A percentile compares a stretch with the other conserved stretches of the same genome.
These are phyloP conservation scores for Tetrapisispora arboricola DNA, from an alignment of 805 yeast species.

Conservation along the genomic window DNA sequence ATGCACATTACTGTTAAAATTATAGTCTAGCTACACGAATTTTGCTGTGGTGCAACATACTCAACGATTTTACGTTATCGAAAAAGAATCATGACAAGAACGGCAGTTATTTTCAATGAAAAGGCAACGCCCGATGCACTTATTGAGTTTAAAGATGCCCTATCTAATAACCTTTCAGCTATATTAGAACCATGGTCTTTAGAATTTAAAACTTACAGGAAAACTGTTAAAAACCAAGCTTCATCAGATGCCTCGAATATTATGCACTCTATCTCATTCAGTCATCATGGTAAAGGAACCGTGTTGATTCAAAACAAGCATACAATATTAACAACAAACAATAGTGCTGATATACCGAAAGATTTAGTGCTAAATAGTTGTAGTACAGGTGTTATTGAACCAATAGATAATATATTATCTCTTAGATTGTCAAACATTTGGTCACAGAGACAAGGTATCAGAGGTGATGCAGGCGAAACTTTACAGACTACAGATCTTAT, in stretches of 20 bases:
- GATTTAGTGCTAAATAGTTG: slow-evolving; percentile 15
- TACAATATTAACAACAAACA: slow-evolving; percentile 17
- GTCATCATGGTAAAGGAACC: slow-evolving; percentile 17
- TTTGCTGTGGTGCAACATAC: too few species aligned
- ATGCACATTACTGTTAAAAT: too few species aligned
- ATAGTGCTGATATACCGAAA: slow-evolving; percentile 10
- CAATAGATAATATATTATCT: slow-evolving; percentile 18
- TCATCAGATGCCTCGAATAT: slow-evolving; percentile 14
- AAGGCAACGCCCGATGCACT: slow-evolving; percentile 26
- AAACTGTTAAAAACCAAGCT: slow-evolving; percentile 15
- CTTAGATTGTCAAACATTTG: slow-evolving; percentile 25
- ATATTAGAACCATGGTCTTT: slow-evolving; percentile 24
- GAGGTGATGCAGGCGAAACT: slow-evolving; percentile 28
- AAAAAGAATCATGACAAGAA: slow-evolving; percentile 13
- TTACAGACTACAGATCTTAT: slow-evolving; percentile 15
- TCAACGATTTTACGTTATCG: too few species aligned
- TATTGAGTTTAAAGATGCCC: slow-evolving; percentile 22
- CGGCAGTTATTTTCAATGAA: slow-evolving; percentile 22
- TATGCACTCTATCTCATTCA: slow-evolving; percentile 21
- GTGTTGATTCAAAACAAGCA: slow-evolving; percentile 20
- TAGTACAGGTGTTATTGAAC: slow-evolving; percentile 17
- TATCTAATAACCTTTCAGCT: slow-evolving; percentile 17
- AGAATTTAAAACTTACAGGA: slow-evolving; percentile 24
- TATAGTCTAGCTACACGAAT: too few species aligned
- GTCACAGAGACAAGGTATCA: slow-evolving; percentile 24